Evolutionary conservation across 1,284 basidiomycete genomes (phyloP).

Genomic region (Cryptococcus hybrid): DNA sequence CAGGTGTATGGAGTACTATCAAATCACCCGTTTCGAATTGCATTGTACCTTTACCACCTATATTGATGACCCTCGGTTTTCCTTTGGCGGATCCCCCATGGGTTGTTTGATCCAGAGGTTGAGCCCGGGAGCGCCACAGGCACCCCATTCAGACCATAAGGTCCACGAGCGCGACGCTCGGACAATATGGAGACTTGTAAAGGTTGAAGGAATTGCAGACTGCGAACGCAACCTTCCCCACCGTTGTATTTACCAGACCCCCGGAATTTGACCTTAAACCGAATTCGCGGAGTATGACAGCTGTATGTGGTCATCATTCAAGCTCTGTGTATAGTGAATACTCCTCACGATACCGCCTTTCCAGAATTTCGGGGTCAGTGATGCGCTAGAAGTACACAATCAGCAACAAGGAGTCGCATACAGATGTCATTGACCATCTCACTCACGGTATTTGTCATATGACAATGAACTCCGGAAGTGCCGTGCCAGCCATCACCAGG

Average conservation of each 20-base stretch:
- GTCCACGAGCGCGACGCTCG: conserved; percentile 29
- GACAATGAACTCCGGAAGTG: conserved; percentile 66
- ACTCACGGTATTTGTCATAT: conserved; percentile 72
- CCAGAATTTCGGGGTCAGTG: conserved; percentile 89
- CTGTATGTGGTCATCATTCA: conserved; percentile 53
- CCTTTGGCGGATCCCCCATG: conserved; percentile 62
- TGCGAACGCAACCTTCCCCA: conserved; percentile 83
- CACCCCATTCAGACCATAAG: conserved; percentile 36
- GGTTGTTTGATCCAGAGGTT: conserved; percentile 48
- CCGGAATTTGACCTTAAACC: conserved; percentile 72
- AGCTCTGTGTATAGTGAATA: neutral
- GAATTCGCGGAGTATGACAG: conserved; percentile 75
- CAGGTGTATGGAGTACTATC: conserved; percentile 35
- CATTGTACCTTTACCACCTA: conserved; percentile 88
- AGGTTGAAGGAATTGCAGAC: conserved; percentile 81
- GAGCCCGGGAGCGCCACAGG: conserved; percentile 20
- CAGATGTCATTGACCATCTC: neutral
- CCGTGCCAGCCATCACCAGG: conserved; percentile 91
- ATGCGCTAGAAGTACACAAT: conserved; percentile 55
- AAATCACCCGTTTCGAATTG: conserved; percentile 26
- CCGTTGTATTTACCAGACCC: conserved; percentile 76
- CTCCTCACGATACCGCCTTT: conserved; percentile 58
- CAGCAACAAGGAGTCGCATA: neutral
- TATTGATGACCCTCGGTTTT: conserved; percentile 68
- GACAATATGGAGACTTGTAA: conserved; percentile 75